Evolutionary conservation across 176 grass and related monocot genomes (phyloP), one percentile per base, ranked within the genome.

Genomic region (Bonia amplexicaulis): DNA sequence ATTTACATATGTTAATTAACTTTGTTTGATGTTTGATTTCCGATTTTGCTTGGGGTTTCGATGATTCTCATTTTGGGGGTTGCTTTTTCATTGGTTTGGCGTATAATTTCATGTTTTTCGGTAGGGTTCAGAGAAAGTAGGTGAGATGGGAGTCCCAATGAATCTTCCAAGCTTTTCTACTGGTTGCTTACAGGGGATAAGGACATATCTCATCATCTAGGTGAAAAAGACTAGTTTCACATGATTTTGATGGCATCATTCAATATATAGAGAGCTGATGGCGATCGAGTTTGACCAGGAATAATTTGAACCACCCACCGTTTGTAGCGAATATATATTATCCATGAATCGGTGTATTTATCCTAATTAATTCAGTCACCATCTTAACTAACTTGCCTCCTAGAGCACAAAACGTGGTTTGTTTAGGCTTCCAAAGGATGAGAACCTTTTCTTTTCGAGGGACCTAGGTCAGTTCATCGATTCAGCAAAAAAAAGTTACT

Each of bases 271-370:
- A 39, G 78, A 59, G 17, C 19, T 12, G 89, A 88, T 71, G 94
- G 80, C 75, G 52, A 90, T 81, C 71, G 68, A 57, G 19, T 92
- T 97, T 97, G 91, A 90, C 87, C 72, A 39, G 60, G 72, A 93
- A 88, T 80, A 71, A 86, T 66, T 45, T 87, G 60, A 14, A 26
- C 45, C 63, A 60, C 48, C 66, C 84, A 83, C 67, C 67, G 46
- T 39, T 39, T 54, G 2, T 74, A 55, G 83, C 23, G 2, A 78
- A 64, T 78, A 51, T 35, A 64, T 78, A 51, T 35, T 35, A 74
- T 53, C 27, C 20, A 54, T 74, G 22, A 41, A 59, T 76, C 6
- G 0, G 33, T 76, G 17, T 41, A 40, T 76, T 79, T 80, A 80
- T 80, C 47, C 31, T 27, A 69, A 25, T 25, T 27, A 69, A 6